phyloP scores from a whole-genome alignment of 257 asterid species.

The Nicotiana tabacum region DNA sequence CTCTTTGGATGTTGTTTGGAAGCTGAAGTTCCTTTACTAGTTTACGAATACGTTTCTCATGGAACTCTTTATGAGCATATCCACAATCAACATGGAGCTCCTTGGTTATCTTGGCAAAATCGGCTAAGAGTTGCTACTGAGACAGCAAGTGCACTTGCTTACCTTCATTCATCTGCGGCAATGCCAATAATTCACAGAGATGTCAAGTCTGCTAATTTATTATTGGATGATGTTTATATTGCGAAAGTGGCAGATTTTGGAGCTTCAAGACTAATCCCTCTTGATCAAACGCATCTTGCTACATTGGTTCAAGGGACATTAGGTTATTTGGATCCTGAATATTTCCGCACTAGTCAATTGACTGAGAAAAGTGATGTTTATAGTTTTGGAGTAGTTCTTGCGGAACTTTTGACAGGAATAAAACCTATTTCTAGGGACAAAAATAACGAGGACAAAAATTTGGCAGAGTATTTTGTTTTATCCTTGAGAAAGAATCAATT shows the following conservation, averaged over 20 bases:
- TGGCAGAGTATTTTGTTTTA: slow-evolving; percentile 37
- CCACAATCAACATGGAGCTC: slow-evolving; percentile 18
- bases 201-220: slow-evolving; percentile 69
- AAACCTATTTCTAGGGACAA: slow-evolving; percentile 48
- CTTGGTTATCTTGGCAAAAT: slow-evolving; percentile 59
- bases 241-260: slow-evolving; percentile 81
- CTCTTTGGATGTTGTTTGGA: slow-evolving; percentile 76
- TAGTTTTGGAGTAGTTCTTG: slow-evolving; percentile 70
- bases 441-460: slow-evolving; percentile 39
- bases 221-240: slow-evolving; percentile 45
- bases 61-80: slow-evolving; percentile 62
- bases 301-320: slow-evolving; percentile 75
- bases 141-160: slow-evolving; percentile 60
- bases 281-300: slow-evolving; percentile 64
- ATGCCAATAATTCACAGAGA: slow-evolving; percentile 69
- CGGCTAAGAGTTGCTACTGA: slow-evolving; percentile 66
- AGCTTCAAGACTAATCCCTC: slow-evolving; percentile 57
- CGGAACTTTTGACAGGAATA: slow-evolving; percentile 61
- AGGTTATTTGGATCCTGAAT: slow-evolving; percentile 79
- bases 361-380: slow-evolving; percentile 80
- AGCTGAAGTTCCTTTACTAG: slow-evolving; percentile 64
- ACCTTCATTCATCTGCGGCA: slow-evolving; percentile 65
- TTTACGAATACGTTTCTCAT: slow-evolving; percentile 59
- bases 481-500: slow-evolving; percentile 40
- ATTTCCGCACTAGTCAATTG: slow-evolving; percentile 57